Evolutionary conservation across 1,284 basidiomycete species (phyloP).

Genomic region (Cryptococcus depauperatus): DNA sequence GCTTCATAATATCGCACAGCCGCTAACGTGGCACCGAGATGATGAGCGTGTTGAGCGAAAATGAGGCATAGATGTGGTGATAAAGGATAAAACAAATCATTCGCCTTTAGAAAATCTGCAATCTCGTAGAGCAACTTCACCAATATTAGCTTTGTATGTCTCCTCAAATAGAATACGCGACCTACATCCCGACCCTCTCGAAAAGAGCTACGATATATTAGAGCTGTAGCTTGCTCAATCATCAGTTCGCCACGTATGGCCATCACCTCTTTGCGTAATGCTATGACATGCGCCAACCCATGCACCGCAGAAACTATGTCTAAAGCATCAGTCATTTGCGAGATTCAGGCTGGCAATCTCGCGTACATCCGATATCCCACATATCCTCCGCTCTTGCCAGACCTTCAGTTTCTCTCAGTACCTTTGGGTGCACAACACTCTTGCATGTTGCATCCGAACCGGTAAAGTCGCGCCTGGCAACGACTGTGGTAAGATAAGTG

Average conservation of each 20-base stretch:
- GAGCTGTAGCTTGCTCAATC: constrained; percentile 32
- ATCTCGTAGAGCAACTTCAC: constrained; percentile 17
- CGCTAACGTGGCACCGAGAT: constrained; percentile 17
- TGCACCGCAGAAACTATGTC: constrained; percentile 23
- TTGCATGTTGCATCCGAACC: constrained; percentile 20
- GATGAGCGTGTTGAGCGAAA: constrained; percentile 31
- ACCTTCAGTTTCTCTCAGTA: constrained; percentile 19
- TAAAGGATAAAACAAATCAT: constrained; percentile 19
- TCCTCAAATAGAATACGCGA: background rate
- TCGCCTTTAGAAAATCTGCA: constrained; percentile 12
- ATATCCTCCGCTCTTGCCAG: constrained; percentile 25
- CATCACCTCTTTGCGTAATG: constrained; percentile 15
- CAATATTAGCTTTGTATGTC: background rate
- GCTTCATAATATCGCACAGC: constrained; percentile 31
- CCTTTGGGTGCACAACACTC: constrained; percentile 18
- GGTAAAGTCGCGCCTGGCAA: constrained; percentile 25
- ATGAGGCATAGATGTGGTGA: constrained; percentile 30
- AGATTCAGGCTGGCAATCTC: background rate
- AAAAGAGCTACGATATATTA: constrained; percentile 25
- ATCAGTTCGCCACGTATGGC: constrained; percentile 27
- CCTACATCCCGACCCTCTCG: constrained; percentile 23
- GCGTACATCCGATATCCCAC: constrained; percentile 41
- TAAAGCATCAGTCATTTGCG: constrained; percentile 1
- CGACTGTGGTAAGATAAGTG: constrained; percentile 27
- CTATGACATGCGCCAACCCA: constrained; percentile 16